Evolutionary conservation across 257 asterid species (phyloP), one percentile per base, ranked within the genome.

Genomic region (Vinca minor): DNA sequence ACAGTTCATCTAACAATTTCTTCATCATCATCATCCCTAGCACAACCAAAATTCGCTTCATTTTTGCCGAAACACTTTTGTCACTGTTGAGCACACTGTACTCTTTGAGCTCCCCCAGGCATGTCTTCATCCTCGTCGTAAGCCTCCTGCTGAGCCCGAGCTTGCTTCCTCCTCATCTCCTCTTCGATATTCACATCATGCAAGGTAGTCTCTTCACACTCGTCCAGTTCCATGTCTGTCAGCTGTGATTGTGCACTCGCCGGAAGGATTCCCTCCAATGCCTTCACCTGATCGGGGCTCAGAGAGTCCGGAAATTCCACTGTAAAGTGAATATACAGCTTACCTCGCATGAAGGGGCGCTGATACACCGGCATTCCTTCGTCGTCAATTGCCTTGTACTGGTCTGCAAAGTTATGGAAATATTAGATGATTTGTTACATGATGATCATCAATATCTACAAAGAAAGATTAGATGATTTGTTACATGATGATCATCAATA

Each of bases 51-150:
- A n/a, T n/a, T n/a, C n/a, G n/a, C 12, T 26, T 12, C 48, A 10
- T 23, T 14, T 34, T 7, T 0, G 12, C 31, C 20, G n/a, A 36
- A 36, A 35, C 26, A 35, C n/a, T n/a, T 6, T 5, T 3, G 64
- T 77, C 72, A 88, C 88, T 88, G 96, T 17, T 88, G 94, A 52
- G 96, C 96, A 68, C 96, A 85, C 61, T 84, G 94, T 39, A 88
- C 92, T 55, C 89, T 82, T 63, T 84, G 95, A 10, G 73, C 85
- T 42, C 92, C 92, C 15, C 92, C 89, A 25, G 64, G 84, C 83
- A 76, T 80, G 3, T 86, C 95, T 2, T 87, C 87, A 6, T 87
- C 96, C 50, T 85, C 95, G 0, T 89, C 77, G 3, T 85, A 82
- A 0, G 89, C 96, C 62, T 87, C 95, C 41, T 82, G 87, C 4